Base-by-base conservation (phyloP, 495 filamentous ascomycete genomes). In the Lophiotrema nucula region DNA sequence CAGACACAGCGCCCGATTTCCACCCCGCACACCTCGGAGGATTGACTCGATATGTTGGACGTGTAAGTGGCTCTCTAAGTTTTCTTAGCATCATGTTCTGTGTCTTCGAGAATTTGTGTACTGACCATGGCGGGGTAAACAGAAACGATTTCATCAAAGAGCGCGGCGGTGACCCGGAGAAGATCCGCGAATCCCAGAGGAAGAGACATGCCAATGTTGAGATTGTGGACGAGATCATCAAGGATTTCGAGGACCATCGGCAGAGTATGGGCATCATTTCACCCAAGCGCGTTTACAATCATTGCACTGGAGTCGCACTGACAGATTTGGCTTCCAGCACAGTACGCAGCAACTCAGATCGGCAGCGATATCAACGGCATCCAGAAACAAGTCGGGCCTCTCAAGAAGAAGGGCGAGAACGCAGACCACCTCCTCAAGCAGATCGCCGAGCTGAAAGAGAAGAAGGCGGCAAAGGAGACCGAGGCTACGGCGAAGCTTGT, bases 371-470 rank as follows among this genome's bases (percentile, higher is more conserved):
- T 96, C 70, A 98, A 97, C 73, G 83, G 79, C 11, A 79, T 89
- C 16, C 88, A 93, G 68, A 96, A 95, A 73, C 81, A 90, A 68
- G 95, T 97, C 67, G 90, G 88, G 16, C 77, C 79, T 58, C 95
- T 92, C 79, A 96, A 95, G 76, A 98, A 96, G 86, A 88, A 86
- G 43, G 95, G 95, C 72, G 90, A 95, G 73, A 83, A 91, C 72
- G 87, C 88, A 15, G 81, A 77, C 60, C 84, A 86, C 13, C 73
- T 95, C 60, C 71, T 97, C 64, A 71, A 80, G 63, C 76, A 90
- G 65, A 97, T 95, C 71, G 77, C 77, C 26, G 79, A 80, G 0
- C 74, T 97, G 22, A 86, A 92, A 69, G 84, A 87, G 67, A 77
- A 86, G 67, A 95, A 93, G 73, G 89, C 89, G 74, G 79, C 79